Evolutionary conservation across 2,329 filamentous ascomycete species (phyloP).

Genomic region (Aplosporella prunicola): DNA sequence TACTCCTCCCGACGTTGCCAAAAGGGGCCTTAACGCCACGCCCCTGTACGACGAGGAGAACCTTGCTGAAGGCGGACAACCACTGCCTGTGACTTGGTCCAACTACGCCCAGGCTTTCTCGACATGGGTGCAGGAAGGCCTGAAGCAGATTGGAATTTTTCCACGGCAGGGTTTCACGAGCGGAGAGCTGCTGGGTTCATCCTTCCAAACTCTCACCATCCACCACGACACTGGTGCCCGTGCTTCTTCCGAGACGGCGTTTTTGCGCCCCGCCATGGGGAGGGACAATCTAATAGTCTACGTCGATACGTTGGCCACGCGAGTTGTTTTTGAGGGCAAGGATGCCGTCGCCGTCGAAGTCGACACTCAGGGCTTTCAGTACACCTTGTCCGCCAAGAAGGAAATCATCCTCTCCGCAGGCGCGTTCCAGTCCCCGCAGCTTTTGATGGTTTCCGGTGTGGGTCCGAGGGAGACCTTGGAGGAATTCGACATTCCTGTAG

Average conservation of each 20-base stretch:
- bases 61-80: conserved; percentile 13
- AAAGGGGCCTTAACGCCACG: conserved; percentile 19
- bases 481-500: conserved; percentile 16
- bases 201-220: conserved; percentile 15
- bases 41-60: conserved; percentile 14
- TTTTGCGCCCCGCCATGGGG: conserved; percentile 15
- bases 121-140: conserved; percentile 14
- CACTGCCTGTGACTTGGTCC: conserved; percentile 16
- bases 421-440: conserved; percentile 37
- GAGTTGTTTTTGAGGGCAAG: conserved; percentile 22
- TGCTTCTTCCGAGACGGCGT: conserved; percentile 15
- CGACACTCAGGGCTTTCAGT: conserved; percentile 16
- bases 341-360: conserved; percentile 17
- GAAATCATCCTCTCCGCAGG: conserved; percentile 38
- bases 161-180: neutral
- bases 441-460: conserved; percentile 29
- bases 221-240: conserved; percentile 15
- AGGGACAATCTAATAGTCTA: conserved; percentile 16
- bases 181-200: conserved; percentile 4
- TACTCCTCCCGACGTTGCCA: conserved; percentile 17
- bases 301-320: conserved; percentile 19
- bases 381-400: conserved; percentile 21
- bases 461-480: conserved; percentile 18
- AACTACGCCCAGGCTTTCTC: conserved; percentile 15
- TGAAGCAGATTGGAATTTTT: conserved; percentile 4